Conservation (phyloP, 768 basidiomycete species). For the Phanerodontia chrysosporium region DNA sequence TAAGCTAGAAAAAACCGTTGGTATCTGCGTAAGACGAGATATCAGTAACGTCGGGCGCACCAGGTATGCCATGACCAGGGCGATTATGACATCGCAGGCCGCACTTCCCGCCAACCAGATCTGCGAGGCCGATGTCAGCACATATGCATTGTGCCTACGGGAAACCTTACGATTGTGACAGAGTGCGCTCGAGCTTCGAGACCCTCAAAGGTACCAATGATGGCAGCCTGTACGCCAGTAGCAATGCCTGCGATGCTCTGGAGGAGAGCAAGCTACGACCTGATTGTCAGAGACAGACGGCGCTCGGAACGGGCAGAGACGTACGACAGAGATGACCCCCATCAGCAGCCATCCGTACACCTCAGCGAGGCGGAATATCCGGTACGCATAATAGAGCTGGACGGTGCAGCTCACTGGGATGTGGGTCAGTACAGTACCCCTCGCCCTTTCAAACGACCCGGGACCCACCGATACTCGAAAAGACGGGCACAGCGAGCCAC, state of each 20-base stretch:
- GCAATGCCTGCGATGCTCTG: not conserved
- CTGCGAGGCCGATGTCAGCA: constrained; percentile 2
- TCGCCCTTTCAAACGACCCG: not conserved
- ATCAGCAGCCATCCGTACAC: not conserved
- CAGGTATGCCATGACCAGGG: constrained; percentile 18
- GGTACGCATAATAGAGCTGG: constrained; percentile 1
- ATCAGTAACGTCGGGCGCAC: constrained; percentile 8
- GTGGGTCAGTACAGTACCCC: not conserved
- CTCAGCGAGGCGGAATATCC: not conserved
- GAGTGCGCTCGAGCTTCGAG: not conserved
- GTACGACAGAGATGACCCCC: not conserved
- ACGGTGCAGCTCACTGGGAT: constrained; percentile 1
- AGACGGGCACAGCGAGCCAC: not conserved
- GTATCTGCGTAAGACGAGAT: not conserved
- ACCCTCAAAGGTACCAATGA: not conserved
- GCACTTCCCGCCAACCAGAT: constrained; percentile 20
- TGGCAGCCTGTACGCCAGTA: not conserved
- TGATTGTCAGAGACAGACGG: not conserved
- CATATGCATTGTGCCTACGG: not conserved
- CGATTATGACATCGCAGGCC: constrained; percentile 26
- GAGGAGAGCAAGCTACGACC: not conserved
- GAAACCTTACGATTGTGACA: not conserved
- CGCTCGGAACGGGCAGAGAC: too few species aligned
- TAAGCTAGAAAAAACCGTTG: not conserved
- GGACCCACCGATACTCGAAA: constrained; percentile 3